Conservation (phyloP, 192 early-diverging fungal genomes). For the Dispira parvispora region DNA sequence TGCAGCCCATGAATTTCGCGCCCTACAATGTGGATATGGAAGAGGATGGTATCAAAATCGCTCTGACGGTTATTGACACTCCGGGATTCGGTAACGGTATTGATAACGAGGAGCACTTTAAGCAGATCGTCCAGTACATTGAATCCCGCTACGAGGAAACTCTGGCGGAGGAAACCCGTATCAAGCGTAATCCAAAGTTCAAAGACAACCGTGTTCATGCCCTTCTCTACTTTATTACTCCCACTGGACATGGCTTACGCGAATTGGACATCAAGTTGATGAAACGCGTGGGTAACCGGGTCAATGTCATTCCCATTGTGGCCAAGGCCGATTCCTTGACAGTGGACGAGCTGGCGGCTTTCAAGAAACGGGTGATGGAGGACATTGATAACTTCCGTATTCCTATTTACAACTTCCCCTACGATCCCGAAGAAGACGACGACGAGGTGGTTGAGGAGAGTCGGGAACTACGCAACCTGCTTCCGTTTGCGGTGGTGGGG, state of each 20-base stretch:
- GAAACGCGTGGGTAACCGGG: constrained; percentile 72
- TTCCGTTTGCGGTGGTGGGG: constrained; percentile 94
- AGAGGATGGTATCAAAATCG: constrained; percentile 93
- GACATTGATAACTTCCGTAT: constrained; percentile 92
- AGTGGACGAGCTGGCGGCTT: constrained; percentile 61
- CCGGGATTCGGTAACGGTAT: constrained; percentile 97
- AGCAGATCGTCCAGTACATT: constrained; percentile 83
- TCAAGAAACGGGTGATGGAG: constrained; percentile 93
- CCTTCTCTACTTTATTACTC: constrained; percentile 93
- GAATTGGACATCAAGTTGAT: constrained; percentile 94
- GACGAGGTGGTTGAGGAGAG: constrained; percentile 99
- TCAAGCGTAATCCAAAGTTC: constrained; percentile 77
- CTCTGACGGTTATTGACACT: constrained; percentile 94
- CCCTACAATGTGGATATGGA: constrained; percentile 89
- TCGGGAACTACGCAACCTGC: constrained; percentile 70
- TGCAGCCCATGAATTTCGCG: constrained; percentile 78
- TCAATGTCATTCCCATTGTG: constrained; percentile 95
- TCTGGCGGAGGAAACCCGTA: constrained; percentile 72
- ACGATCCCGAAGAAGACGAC: constrained; percentile 90
- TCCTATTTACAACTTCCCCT: constrained; percentile 96
- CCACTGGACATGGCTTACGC: constrained; percentile 90
- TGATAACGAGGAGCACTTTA: constrained; percentile 85
- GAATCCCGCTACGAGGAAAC: constrained; percentile 91
- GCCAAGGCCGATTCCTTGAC: constrained; percentile 87
- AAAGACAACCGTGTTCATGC: constrained; percentile 92